Evolutionary conservation across 805 yeast species (phyloP), one percentile per base, ranked within the genome.

Genomic region (Candida easanensis): DNA sequence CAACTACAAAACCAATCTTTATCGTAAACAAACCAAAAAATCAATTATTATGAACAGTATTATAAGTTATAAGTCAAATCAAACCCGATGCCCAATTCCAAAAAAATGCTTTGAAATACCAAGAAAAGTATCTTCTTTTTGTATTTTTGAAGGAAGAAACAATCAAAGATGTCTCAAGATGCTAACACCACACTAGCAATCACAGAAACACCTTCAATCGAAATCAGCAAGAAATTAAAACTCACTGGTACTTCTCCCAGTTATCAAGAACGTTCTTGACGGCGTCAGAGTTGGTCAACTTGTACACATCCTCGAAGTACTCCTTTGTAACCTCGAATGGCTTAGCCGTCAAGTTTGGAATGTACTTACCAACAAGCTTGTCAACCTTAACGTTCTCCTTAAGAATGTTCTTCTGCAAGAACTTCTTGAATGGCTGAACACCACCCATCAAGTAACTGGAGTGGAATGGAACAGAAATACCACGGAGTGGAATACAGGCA

Each of bases 391-490:
- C 93, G 38, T 97, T 95, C 58, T 88, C 86, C 73, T 85, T 88
- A 51, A 96, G 84, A 61, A 93, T 85, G 80, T 93, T 91, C 84
- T 89, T 93, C 66, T 83, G 82, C 74, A 93, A 78, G 84, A 93
- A 93, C 72, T 89, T 87, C 77, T 91, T 90, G 88, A 93, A 93
- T 60, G 99, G 99, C 71, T 90, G 91, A 48, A 93, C 99, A 71
- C 99, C 99, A 45, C 93, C 87, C 78, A 91, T 85, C 73, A 93
- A 78, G 74, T 95, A 93, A n/a, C 96, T 84, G 22, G 97, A 89
- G 73, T 93, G 99, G 97, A 93, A 93, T 51, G 99, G 99, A 64
- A 93, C 99, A n/a, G 97, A 88, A 55, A 93, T 93, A 58, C 99
- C 99, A 76, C 85, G 89, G 69, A 93, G 80, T 66, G 99, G 99